Conservation (phyloP, 1,139 yeast species). For the Taphrina pruni region DNA sequence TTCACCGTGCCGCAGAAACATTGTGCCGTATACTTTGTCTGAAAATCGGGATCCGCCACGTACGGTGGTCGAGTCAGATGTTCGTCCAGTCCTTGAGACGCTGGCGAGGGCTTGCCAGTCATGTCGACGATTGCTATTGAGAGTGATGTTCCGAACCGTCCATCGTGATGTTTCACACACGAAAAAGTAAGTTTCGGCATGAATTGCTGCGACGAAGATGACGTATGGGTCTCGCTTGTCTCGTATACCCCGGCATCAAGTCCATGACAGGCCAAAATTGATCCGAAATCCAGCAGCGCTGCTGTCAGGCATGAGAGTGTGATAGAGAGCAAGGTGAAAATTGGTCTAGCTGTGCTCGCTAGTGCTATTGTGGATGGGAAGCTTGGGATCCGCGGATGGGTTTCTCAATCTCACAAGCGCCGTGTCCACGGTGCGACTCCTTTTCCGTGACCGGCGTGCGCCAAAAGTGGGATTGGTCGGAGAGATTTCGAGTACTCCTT, state of each 20-base stretch:
- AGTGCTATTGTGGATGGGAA: background rate
- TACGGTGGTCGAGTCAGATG: conserved; percentile 21
- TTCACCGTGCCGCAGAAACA: conserved; percentile 33
- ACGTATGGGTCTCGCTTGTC: conserved; percentile 1
- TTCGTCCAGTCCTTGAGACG: conserved; percentile 9
- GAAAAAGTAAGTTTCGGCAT: no score
- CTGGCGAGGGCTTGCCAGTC: conserved; percentile 5
- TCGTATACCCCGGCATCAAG: conserved; percentile 6
- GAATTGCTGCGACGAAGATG: background rate
- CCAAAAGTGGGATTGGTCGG: background rate
- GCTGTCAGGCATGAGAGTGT: background rate
- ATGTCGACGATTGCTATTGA: background rate
- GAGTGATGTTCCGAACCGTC: no score
- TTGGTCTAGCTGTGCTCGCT: conserved; percentile 3
- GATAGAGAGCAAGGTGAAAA: background rate
- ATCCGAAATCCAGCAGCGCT: no score
- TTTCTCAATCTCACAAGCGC: background rate
- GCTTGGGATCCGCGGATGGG: background rate
- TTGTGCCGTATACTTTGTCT: conserved; percentile 21
- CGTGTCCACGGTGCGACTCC: conserved; percentile 2
- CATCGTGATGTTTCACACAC: no score
- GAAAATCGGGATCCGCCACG: conserved; percentile 1
- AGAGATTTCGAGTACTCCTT: background rate
- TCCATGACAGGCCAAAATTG: no score
- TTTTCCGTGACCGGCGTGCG: conserved; percentile 6